Evolutionary conservation across 2,329 filamentous ascomycete genomes (phyloP).

Genomic region (Hymenoscyphus fructigenus): DNA sequence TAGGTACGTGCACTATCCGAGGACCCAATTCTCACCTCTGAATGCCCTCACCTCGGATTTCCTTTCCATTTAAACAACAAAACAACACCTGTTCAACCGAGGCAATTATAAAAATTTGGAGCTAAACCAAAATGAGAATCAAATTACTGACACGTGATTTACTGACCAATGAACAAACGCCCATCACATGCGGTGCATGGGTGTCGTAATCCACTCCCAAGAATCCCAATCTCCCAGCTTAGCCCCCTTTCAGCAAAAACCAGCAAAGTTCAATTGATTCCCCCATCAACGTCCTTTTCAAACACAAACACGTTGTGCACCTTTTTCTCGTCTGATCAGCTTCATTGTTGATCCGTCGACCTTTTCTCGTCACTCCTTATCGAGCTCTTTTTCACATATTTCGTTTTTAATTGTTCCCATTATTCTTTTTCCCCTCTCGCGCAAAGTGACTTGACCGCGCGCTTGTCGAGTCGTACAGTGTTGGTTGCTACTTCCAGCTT

Average conservation of each 20-base stretch:
- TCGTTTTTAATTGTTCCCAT: slow-evolving; percentile 19
- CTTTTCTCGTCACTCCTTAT: slow-evolving; percentile 45
- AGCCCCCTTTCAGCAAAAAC: background rate
- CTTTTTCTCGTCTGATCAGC: slow-evolving; percentile 10
- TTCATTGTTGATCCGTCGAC: slow-evolving; percentile 22
- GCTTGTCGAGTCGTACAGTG: slow-evolving; percentile 4
- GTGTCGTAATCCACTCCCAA: background rate
- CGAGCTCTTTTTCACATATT: slow-evolving; percentile 18
- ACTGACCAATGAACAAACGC: no score
- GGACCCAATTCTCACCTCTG: no score
- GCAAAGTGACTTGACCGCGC: background rate
- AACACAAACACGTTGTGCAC: slow-evolving; percentile 3
- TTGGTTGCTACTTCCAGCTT: slow-evolving; percentile 9
- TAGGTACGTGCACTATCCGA: no score
- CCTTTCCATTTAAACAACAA: no score
- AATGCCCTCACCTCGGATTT: no score
- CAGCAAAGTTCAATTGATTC: background rate
- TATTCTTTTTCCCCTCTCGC: background rate
- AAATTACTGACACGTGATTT: no score
- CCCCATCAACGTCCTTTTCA: background rate
- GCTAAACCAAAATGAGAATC: no score
- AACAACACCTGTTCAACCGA: no score
- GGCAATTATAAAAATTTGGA: no score
- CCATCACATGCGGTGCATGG: no score
- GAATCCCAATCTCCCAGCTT: background rate